Conservation (phyloP, 169 alveolate genomes). For the Plasmodium ovale region DNA sequence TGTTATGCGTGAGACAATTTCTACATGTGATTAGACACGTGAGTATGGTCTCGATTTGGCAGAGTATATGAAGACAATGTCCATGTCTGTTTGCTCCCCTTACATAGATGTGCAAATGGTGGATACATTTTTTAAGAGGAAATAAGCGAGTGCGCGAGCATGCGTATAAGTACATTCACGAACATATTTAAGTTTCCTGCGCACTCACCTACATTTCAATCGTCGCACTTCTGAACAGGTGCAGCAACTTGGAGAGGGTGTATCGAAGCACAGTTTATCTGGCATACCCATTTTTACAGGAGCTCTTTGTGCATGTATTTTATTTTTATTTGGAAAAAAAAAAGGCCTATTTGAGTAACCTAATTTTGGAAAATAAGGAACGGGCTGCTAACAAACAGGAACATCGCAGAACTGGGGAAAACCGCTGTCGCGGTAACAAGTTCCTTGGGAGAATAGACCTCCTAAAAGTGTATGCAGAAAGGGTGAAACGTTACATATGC, state of each 20-base stretch:
- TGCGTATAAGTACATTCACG: not conserved
- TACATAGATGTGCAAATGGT: too few relatives aligned
- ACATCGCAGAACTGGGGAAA: not conserved
- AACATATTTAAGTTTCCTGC: not conserved
- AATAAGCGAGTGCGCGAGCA: not conserved
- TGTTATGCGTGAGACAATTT: not conserved
- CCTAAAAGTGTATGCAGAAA: not conserved
- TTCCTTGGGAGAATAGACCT: too few relatives aligned
- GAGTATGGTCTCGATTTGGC: not conserved
- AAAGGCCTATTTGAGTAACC: conserved; percentile 12
- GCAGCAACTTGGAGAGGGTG: conserved; percentile 29
- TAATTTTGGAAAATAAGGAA: conserved; percentile 10
- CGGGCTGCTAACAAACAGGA: not conserved
- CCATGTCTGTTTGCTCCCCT: too few relatives aligned
- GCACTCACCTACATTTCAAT: too few relatives aligned
- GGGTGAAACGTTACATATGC: conserved; percentile 13
- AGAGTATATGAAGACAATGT: not conserved
- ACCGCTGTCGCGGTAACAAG: not conserved
- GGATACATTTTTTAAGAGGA: too few relatives aligned
- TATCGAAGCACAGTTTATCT: conserved; percentile 55
- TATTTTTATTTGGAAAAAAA: conserved; percentile 52
- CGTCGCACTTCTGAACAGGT: conserved; percentile 14
- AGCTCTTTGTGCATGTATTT: conserved; percentile 50
- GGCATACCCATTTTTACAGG: conserved; percentile 36
- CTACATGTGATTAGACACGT: not conserved